A percentile compares a stretch with the other conserved stretches of the same genome.
Evolutionary conservation across 306 rosid species (phyloP).

Genomic region (peach (Prunus persica)): DNA sequence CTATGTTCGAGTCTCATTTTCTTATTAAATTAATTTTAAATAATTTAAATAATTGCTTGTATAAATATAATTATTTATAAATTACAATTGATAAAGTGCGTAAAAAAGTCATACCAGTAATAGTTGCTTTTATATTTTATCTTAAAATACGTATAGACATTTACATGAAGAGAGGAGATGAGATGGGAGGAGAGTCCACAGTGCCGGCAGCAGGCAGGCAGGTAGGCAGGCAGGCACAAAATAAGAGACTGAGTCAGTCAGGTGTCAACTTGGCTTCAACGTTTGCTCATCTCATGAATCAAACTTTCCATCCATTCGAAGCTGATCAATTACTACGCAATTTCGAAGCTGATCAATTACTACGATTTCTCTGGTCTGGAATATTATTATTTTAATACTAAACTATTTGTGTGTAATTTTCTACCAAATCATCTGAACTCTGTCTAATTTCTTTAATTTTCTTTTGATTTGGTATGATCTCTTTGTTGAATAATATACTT

Average conservation of each 20-base stretch:
- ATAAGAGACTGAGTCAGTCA: background rate
- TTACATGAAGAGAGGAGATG: too few relatives aligned
- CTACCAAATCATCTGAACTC: background rate
- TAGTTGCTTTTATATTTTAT: too few relatives aligned
- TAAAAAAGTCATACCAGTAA: too few relatives aligned
- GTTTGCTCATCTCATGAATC: background rate
- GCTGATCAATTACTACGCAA: background rate
- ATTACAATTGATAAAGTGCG: too few relatives aligned
- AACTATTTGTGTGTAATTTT: too few relatives aligned
- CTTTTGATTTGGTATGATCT: background rate
- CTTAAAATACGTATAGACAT: too few relatives aligned
- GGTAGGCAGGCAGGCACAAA: background rate
- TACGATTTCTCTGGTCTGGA: background rate
- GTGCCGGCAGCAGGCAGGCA: background rate
- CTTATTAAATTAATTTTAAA: too few relatives aligned
- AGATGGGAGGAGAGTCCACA: background rate
- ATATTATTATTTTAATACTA: too few relatives aligned
- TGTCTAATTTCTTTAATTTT: background rate
- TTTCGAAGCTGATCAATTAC: background rate
- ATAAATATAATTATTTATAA: too few relatives aligned
- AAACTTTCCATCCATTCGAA: background rate
- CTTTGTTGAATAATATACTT: background rate
- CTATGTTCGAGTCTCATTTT: too few relatives aligned
- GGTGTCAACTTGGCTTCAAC: background rate
- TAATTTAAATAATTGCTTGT: too few relatives aligned